Percentiles rank a stretch among this genome's conserved stretches.
Conservation (phyloP, 2,329 filamentous ascomycete species). For the Aotearoamyces nothofagi region DNA sequence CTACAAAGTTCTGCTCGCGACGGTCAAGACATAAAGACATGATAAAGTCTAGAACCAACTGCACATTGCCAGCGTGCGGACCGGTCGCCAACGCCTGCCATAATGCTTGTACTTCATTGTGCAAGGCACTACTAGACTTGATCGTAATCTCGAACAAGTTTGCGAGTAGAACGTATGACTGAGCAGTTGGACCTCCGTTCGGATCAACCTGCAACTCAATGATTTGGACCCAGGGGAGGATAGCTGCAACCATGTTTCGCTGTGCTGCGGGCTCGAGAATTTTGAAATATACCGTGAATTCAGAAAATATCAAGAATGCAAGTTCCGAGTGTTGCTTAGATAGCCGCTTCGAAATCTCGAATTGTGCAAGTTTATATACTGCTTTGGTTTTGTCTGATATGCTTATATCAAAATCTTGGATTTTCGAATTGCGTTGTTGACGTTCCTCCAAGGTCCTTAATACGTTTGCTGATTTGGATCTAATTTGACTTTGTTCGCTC, state of each 20-base stretch:
- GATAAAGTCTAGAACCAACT: slow-evolving; percentile 89
- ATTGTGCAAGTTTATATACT: slow-evolving; percentile 94
- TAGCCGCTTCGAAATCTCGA: slow-evolving; percentile 84
- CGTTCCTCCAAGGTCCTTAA: slow-evolving; percentile 71
- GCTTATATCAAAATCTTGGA: slow-evolving; percentile 96
- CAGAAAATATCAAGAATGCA: slow-evolving; percentile 88
- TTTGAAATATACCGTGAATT: slow-evolving; percentile 89
- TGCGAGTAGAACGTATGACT: slow-evolving; percentile 86
- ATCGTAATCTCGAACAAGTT: slow-evolving; percentile 96
- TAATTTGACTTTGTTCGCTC: slow-evolving; percentile 76
- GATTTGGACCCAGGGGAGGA: slow-evolving; percentile 90
- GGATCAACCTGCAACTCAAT: slow-evolving; percentile 87
- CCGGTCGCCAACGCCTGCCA: slow-evolving; percentile 95
- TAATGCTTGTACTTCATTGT: slow-evolving; percentile 92
- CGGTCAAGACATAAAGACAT: slow-evolving; percentile 87
- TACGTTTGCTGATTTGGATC: slow-evolving; percentile 73
- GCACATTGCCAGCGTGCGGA: slow-evolving; percentile 84
- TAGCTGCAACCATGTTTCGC: slow-evolving; percentile 84
- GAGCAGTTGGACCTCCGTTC: slow-evolving; percentile 76
- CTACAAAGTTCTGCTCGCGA: slow-evolving; percentile 93
- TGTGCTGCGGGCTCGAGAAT: slow-evolving; percentile 70
- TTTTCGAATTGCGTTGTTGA: slow-evolving; percentile 72
- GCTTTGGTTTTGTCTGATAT: slow-evolving; percentile 97
- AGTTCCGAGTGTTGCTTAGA: slow-evolving; percentile 79
- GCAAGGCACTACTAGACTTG: slow-evolving; percentile 70